Conservation (phyloP, 306 rosid genomes). For the Erythrophleum fordii region DNA sequence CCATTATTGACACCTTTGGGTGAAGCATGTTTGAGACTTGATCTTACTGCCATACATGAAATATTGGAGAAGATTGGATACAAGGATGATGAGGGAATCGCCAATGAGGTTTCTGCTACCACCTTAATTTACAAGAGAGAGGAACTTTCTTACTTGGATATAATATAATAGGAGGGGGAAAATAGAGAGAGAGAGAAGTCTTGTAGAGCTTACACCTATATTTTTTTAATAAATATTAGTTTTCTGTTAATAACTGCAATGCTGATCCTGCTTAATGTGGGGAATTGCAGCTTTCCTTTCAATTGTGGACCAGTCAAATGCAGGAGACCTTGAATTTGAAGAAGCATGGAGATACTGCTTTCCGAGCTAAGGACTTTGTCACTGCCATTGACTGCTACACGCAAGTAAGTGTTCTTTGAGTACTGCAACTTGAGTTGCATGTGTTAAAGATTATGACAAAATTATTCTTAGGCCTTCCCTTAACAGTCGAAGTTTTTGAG, state of each 20-base stretch:
- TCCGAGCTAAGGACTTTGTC: constrained; percentile 77
- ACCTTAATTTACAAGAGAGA: constrained; percentile 13
- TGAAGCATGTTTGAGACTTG: constrained; percentile 86
- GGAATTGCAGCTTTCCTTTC: constrained; percentile 90
- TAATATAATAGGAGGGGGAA: neutral
- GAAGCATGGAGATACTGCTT: constrained; percentile 93
- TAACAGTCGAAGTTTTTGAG: neutral
- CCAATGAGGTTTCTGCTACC: constrained; percentile 80
- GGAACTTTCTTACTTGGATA: neutral
- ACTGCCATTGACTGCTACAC: constrained; percentile 86
- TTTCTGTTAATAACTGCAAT: constrained; percentile 11
- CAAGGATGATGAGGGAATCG: constrained; percentile 96
- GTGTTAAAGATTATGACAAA: neutral
- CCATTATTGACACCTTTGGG: constrained; percentile 84
- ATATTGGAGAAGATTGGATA: constrained; percentile 91
- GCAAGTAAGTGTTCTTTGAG: constrained; percentile 58
- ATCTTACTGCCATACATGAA: constrained; percentile 91
- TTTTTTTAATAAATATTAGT: neutral
- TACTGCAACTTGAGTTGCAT: constrained; percentile 22
- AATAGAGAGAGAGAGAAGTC: neutral
- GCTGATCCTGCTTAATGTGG: constrained; percentile 44
- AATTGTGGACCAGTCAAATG: constrained; percentile 95
- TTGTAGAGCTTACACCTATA: neutral
- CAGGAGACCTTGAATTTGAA: constrained; percentile 90
- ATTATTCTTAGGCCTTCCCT: neutral